Evolutionary conservation across 768 basidiomycete species (phyloP).

Genomic region (Calocera cornea): DNA sequence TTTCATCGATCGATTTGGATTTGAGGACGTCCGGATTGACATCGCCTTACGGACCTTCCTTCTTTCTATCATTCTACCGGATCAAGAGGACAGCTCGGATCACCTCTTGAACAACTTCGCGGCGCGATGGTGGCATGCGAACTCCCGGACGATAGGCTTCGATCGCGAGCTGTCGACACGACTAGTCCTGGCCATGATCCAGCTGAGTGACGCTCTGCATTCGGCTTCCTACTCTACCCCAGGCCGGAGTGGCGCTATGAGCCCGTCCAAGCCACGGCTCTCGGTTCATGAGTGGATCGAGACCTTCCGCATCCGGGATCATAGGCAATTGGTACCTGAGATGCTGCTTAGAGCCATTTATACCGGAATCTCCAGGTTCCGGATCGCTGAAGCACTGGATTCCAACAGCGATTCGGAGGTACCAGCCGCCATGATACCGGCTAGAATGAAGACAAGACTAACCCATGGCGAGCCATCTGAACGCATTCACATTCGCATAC

Average conservation of each 20-base stretch:
- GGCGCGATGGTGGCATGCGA: constrained; percentile 80
- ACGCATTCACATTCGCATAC: constrained; percentile 71
- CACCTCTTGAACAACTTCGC: constrained; percentile 74
- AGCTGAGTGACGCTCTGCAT: constrained; percentile 80
- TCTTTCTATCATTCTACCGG: constrained; percentile 59
- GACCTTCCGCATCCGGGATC: constrained; percentile 69
- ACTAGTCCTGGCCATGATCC: constrained; percentile 67
- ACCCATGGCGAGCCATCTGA: constrained; percentile 85
- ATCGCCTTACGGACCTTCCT: constrained; percentile 81
- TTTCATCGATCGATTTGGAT: constrained; percentile 80
- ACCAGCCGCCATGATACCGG: constrained; percentile 43
- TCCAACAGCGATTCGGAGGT: constrained; percentile 28
- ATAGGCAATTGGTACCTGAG: constrained; percentile 53
- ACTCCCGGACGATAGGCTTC: constrained; percentile 60
- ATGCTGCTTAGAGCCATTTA: constrained; percentile 68
- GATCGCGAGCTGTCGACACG: constrained; percentile 68
- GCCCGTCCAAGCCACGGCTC: constrained; percentile 39
- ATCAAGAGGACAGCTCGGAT: constrained; percentile 38
- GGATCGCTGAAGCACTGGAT: constrained; percentile 50
- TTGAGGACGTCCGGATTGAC: constrained; percentile 70
- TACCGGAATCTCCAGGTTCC: constrained; percentile 39
- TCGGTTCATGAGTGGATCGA: constrained; percentile 67
- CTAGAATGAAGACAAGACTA: constrained; percentile 50
- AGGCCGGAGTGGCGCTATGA: constrained; percentile 8
- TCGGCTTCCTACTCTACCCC: constrained; percentile 17